These are phyloP conservation scores for Fusarium setosum DNA, from an alignment of 2,329 filamentous ascomycete genomes.

Conservation along the genomic window DNA sequence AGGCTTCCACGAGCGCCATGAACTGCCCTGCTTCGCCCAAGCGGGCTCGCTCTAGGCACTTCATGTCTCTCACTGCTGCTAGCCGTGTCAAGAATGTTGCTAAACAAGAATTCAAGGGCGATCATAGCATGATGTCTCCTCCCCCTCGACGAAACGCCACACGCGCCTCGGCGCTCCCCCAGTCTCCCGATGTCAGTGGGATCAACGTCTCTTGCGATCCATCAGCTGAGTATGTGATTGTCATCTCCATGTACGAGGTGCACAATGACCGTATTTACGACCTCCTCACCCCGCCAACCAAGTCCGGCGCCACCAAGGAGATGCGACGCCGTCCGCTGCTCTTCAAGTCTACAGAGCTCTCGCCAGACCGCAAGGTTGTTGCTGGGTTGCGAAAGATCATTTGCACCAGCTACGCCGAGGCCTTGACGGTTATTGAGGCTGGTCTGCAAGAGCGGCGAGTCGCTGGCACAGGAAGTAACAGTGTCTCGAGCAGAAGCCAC, in stretches of 20 bases:
- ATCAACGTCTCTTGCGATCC: slow-evolving; percentile 70
- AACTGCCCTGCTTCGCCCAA: slow-evolving; percentile 46
- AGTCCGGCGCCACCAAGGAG: slow-evolving; percentile 73
- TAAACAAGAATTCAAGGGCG: slow-evolving; percentile 63
- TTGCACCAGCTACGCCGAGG: slow-evolving; percentile 84
- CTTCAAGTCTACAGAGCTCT: slow-evolving; percentile 92
- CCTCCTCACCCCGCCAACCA: slow-evolving; percentile 75
- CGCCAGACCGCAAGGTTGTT: slow-evolving; percentile 92
- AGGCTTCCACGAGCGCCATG: slow-evolving; percentile 43
- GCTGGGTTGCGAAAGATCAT: slow-evolving; percentile 91
- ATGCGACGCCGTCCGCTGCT: slow-evolving; percentile 81
- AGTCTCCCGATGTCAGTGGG: slow-evolving; percentile 78
- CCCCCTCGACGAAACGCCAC: slow-evolving; percentile 73
- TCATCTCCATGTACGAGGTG: slow-evolving; percentile 98
- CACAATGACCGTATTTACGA: slow-evolving; percentile 99
- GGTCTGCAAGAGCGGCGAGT: slow-evolving; percentile 89
- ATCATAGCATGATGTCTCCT: slow-evolving; percentile 58
- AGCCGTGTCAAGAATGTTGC: slow-evolving; percentile 57
- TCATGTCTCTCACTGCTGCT: slow-evolving; percentile 60
- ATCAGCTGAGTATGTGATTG: slow-evolving; percentile 83
- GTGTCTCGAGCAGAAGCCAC: slow-evolving; percentile 90
- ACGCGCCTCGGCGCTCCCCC: slow-evolving; percentile 77
- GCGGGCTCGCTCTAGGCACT: slow-evolving; percentile 45
- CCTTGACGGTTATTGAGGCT: slow-evolving; percentile 89
- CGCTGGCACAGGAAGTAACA: slow-evolving; percentile 92